phyloP scores from a whole-genome alignment of 345 rosid species.

The Capsella bursapastoris region DNA sequence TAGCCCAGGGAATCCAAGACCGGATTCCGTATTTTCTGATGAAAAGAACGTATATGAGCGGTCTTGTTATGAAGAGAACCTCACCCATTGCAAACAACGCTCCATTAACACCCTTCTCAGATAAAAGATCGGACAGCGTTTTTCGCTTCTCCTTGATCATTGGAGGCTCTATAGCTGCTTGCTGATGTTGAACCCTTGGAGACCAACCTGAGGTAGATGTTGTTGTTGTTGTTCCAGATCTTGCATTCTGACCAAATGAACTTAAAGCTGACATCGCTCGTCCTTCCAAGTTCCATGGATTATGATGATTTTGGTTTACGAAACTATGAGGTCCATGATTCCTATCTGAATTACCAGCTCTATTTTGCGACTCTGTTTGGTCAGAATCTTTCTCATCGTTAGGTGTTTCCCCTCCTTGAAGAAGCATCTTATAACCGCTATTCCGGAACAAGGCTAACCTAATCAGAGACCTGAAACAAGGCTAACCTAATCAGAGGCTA shows the following conservation, averaged over 20 bases:
- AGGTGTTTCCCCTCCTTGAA: slow-evolving; percentile 85
- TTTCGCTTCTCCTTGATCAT: slow-evolving; percentile 46
- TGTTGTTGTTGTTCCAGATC: slow-evolving; percentile 41
- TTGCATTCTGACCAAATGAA: slow-evolving; percentile 81
- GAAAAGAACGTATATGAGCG: slow-evolving; percentile 88
- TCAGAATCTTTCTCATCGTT: slow-evolving; percentile 57
- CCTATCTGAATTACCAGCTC: slow-evolving; percentile 40
- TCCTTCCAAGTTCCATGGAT: slow-evolving; percentile 74
- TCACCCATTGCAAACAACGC: slow-evolving; percentile 71
- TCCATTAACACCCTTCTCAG: slow-evolving; percentile 73
- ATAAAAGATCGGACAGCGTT: slow-evolving; percentile 58
- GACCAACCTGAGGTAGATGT: slow-evolving; percentile 59
- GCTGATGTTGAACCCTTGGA: slow-evolving; percentile 68
- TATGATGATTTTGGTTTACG: slow-evolving; percentile 44
- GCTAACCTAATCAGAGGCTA: not conserved
- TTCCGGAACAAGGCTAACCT: slow-evolving; percentile 73
- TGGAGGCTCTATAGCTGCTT: slow-evolving; percentile 57
- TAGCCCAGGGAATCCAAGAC: slow-evolving; percentile 95
- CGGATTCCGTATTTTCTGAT: slow-evolving; percentile 75
- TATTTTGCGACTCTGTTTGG: slow-evolving; percentile 47
- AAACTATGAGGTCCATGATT: slow-evolving; percentile 42
- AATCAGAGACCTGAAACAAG: slow-evolving; percentile 58
- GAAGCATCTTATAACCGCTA: slow-evolving; percentile 91
- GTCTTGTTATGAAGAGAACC: slow-evolving; percentile 75
- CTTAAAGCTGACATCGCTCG: slow-evolving; percentile 79